phyloP scores from a whole-genome alignment of 1,139 yeast species.

The Lizanozyma gosingica region DNA sequence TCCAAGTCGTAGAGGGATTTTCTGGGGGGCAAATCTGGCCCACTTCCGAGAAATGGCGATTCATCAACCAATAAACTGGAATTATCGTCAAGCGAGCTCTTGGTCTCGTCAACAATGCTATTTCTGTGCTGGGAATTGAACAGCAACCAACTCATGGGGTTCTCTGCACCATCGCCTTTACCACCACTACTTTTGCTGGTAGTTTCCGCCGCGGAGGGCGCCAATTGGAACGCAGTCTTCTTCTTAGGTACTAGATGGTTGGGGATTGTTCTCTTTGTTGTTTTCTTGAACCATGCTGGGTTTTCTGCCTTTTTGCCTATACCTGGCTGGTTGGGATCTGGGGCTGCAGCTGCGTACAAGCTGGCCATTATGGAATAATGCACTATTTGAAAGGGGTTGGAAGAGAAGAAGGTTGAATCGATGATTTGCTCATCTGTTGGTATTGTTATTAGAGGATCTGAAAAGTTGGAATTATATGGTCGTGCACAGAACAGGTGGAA shows the following conservation, averaged over 20 bases:
- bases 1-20: constrained; percentile 52
- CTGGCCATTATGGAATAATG: not conserved
- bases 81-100: constrained; percentile 14
- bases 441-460: no score
- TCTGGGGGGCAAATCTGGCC: constrained; percentile 49
- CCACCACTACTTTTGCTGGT: constrained; percentile 11
- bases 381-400: no score
- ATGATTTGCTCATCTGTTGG: no score
- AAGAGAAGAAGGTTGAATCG: no score
- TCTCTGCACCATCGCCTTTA: constrained; percentile 9
- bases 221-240: constrained; percentile 25
- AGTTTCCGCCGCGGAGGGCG: not conserved
- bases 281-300: constrained; percentile 48
- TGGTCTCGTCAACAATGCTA: not conserved
- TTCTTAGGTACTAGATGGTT: constrained; percentile 38
- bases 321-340: not conserved
- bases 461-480: no score
- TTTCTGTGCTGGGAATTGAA: not conserved
- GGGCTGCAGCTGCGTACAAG: not conserved
- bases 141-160: not conserved
- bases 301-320: constrained; percentile 5
- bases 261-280: constrained; percentile 52
- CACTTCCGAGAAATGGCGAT: constrained; percentile 15
- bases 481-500: no score
- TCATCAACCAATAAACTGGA: constrained; percentile 20